phyloP scores from a whole-genome alignment of 2,329 filamentous ascomycete species.

The Taxawa tesnikishii region DNA sequence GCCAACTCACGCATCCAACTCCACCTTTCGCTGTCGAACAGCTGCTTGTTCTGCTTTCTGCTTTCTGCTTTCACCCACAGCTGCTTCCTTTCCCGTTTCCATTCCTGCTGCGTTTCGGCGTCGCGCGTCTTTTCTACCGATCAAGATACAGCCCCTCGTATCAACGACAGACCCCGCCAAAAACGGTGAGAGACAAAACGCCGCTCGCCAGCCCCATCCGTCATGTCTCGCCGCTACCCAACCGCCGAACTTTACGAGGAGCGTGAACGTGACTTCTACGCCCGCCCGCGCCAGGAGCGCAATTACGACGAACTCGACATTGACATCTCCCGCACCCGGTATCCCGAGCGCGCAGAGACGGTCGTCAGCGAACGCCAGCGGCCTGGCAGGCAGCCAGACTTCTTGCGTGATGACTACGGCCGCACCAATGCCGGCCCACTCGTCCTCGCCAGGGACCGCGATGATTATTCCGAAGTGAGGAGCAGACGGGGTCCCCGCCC shows the following conservation, averaged over 20 bases:
- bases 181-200: no score
- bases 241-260: slow-evolving; percentile 33
- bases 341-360: slow-evolving; percentile 13
- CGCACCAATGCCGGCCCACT: slow-evolving; percentile 29
- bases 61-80: no score
- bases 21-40: no score
- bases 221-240: slow-evolving; percentile 8
- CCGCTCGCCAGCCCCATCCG: no score
- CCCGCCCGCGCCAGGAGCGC: slow-evolving; percentile 23
- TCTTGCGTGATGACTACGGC: slow-evolving; percentile 38
- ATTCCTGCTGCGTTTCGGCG: no score
- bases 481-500: slow-evolving; percentile 13
- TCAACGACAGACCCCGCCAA: no score
- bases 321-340: slow-evolving; percentile 25
- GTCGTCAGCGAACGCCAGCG: slow-evolving; percentile 22
- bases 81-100: no score
- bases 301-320: slow-evolving; percentile 39
- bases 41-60: no score
- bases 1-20: no score
- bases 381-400: slow-evolving; percentile 33
- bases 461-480: slow-evolving; percentile 17
- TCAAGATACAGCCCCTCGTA: no score
- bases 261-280: slow-evolving; percentile 26
- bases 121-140: no score
- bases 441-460: slow-evolving; percentile 32